These are phyloP conservation scores for Hanseniaspora pseudoguilliermondii DNA, from an alignment of 805 yeast species.

Conservation along the genomic window DNA sequence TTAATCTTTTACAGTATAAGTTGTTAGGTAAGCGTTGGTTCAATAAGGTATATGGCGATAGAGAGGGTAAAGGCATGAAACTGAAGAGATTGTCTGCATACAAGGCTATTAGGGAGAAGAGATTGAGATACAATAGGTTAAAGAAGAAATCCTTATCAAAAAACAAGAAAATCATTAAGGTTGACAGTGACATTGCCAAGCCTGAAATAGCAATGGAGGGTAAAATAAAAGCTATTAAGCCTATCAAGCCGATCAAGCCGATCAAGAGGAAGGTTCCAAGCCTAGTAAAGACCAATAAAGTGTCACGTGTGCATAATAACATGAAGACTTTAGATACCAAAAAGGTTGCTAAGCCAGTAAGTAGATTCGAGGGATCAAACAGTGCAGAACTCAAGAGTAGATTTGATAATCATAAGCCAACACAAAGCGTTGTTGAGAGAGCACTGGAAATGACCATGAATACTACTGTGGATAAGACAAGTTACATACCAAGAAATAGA, in stretches of 20 bases:
- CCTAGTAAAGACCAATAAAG: no score
- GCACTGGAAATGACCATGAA: not conserved
- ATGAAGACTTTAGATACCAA: not conserved
- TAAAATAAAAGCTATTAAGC: not conserved
- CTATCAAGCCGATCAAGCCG: not conserved
- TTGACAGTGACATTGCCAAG: not conserved
- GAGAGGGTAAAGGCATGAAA: conserved; percentile 6
- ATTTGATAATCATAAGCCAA: not conserved
- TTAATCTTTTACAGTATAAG: not conserved
- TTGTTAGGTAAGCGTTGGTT: conserved; percentile 5
- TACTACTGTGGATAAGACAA: not conserved
- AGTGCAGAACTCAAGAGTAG: not conserved
- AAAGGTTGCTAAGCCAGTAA: not conserved
- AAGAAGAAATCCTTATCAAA: not conserved
- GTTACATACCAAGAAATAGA: not conserved
- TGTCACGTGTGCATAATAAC: not conserved
- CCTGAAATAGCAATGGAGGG: not conserved
- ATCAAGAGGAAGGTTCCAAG: not conserved
- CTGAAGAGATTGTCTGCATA: not conserved
- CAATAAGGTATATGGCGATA: conserved; percentile 2
- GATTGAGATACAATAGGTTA: not conserved
- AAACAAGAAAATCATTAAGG: not conserved
- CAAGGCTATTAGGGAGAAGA: conserved; percentile 5
- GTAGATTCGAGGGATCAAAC: not conserved
- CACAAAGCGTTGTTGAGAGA: not conserved